phyloP scores from a whole-genome alignment of 2,329 filamentous ascomycete species.

The Neospermospora avenae region DNA sequence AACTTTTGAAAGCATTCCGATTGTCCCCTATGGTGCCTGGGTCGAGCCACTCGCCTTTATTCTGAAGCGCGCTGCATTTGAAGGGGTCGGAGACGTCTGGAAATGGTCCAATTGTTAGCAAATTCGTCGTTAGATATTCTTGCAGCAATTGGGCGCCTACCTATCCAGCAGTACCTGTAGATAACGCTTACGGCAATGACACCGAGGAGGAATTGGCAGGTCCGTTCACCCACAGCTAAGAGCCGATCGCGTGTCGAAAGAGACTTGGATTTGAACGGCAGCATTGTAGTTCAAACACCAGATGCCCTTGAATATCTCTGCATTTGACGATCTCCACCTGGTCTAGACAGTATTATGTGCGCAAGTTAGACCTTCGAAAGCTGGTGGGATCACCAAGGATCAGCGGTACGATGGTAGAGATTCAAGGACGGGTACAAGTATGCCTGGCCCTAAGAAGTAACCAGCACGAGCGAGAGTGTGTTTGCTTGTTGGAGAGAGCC shows the following conservation, averaged over 20 bases:
- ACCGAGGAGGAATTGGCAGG: slow-evolving; percentile 23
- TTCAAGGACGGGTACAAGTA: neutral
- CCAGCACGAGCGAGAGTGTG: neutral
- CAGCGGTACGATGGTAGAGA: neutral
- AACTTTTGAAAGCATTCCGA: slow-evolving; percentile 42
- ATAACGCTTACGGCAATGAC: slow-evolving; percentile 26
- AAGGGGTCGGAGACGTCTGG: slow-evolving; percentile 44
- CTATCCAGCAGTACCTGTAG: slow-evolving; percentile 34
- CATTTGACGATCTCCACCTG: slow-evolving; percentile 4
- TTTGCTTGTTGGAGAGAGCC: neutral
- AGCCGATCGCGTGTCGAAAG: slow-evolving; percentile 5
- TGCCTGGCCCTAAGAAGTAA: neutral
- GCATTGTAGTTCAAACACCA: slow-evolving; percentile 9
- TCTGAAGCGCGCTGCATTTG: slow-evolving; percentile 51
- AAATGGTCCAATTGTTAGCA: slow-evolving; percentile 6
- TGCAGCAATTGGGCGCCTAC: slow-evolving; percentile 14
- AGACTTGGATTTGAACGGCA: slow-evolving; percentile 5
- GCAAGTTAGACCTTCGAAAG: neutral
- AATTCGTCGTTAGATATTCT: neutral
- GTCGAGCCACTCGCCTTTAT: slow-evolving; percentile 49
- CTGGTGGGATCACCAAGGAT: neutral
- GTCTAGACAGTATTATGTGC: neutral
- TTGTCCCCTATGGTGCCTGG: slow-evolving; percentile 31
- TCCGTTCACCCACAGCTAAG: slow-evolving; percentile 14
- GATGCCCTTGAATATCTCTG: neutral